These are phyloP conservation scores for Hemileccinum impolitum DNA, from an alignment of 768 basidiomycete species.

Conservation along the genomic window DNA sequence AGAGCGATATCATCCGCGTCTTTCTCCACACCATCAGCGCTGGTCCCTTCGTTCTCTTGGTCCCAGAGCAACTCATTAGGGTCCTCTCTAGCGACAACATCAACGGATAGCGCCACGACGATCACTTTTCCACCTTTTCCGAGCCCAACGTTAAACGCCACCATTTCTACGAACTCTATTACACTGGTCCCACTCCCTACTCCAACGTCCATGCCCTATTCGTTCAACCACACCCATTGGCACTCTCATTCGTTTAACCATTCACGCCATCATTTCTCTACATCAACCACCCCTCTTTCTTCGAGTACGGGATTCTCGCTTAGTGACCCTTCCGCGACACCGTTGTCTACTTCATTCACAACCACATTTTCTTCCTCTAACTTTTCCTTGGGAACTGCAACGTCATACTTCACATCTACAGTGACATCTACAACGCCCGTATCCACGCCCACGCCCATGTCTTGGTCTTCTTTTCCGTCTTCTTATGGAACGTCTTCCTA, in stretches of 20 bases:
- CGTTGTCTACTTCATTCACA: not conserved
- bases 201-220: not conserved
- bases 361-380: not conserved
- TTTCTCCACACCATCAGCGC: not conserved
- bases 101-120: slow-evolving; percentile 2
- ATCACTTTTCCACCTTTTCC: slow-evolving; percentile 8
- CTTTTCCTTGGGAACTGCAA: not conserved
- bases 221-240: not conserved
- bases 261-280: not conserved
- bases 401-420: not conserved
- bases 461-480: not conserved
- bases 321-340: not conserved
- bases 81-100: slow-evolving; percentile 1
- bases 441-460: not conserved
- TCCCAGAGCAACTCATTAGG: not conserved
- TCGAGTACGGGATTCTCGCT: not conserved
- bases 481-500: not conserved
- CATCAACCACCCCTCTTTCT: not conserved
- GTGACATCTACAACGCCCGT: not conserved
- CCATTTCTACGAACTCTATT: slow-evolving; percentile 1
- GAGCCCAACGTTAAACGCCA: not conserved
- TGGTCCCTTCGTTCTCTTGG: not conserved
- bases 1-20: slow-evolving; percentile 22
- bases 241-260: not conserved
- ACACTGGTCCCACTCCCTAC: not conserved